Evolutionary conservation across 2,329 filamentous ascomycete genomes (phyloP).

Genomic region (Verticillium nonalfalfae): DNA sequence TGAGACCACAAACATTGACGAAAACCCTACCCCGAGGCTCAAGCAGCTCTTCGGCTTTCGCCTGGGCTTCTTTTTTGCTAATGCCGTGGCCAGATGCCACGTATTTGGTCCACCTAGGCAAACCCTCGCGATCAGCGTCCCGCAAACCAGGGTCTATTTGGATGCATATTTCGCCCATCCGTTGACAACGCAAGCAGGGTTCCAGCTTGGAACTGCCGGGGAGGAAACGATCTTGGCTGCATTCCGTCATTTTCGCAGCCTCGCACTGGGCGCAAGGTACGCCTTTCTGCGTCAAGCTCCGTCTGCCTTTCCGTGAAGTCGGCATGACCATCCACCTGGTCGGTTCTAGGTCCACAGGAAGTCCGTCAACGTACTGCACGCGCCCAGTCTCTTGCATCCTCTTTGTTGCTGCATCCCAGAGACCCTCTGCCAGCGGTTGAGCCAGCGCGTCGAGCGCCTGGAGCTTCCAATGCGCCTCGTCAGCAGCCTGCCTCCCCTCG

Average conservation of each 20-base stretch:
- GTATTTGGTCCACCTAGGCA: neutral
- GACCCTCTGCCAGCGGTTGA: neutral
- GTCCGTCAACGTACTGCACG: neutral
- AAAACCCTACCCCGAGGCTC: neutral
- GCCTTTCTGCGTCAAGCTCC: neutral
- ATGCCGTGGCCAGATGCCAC: neutral
- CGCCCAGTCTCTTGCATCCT: neutral
- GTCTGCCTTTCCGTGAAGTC: neutral
- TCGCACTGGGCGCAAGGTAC: neutral
- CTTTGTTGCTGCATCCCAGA: neutral
- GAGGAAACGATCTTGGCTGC: neutral
- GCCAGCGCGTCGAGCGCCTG: neutral
- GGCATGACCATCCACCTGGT: neutral
- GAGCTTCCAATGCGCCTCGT: neutral
- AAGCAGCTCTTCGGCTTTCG: neutral
- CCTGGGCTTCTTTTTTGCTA: neutral
- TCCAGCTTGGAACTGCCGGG: neutral
- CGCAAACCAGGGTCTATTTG: neutral
- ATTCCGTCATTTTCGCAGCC: neutral
- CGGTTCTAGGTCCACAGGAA: neutral
- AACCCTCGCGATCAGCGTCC: neutral
- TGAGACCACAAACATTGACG: conserved; percentile 2
- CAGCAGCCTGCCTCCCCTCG: neutral
- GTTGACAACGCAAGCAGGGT: neutral
- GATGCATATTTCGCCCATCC: neutral